phyloP scores from a whole-genome alignment of 352 stramenopile genomes.

The Paralagenidium karlingii region DNA sequence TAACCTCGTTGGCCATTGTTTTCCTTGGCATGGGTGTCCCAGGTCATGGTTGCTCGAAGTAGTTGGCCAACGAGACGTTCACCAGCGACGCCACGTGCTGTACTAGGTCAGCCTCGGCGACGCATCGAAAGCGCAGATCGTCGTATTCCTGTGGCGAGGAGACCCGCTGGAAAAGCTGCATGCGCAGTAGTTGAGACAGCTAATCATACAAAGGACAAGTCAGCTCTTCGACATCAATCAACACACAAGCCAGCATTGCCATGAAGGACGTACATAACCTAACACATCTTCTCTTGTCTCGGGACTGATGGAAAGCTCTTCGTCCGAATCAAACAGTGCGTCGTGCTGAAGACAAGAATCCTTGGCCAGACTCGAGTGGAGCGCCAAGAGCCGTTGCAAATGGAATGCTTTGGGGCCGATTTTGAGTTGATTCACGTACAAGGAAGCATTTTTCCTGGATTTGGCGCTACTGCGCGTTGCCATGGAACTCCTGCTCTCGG shows the following conservation, averaged over 20 bases:
- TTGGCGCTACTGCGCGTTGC: conserved; percentile 14
- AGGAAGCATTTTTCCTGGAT: conserved; percentile 6
- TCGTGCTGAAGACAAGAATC: conserved; percentile 23
- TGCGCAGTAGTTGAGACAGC: conserved; percentile 58
- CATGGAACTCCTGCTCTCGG: not conserved
- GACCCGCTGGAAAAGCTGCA: conserved; percentile 67
- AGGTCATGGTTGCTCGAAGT: conserved; percentile 43
- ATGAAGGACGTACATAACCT: conserved; percentile 28
- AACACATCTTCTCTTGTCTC: conserved; percentile 69
- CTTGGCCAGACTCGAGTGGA: conserved; percentile 36
- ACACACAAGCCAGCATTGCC: not conserved
- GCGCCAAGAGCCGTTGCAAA: conserved; percentile 55
- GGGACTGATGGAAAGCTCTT: not conserved
- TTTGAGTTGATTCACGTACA: conserved; percentile 43
- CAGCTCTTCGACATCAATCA: not conserved
- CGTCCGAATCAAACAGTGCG: conserved; percentile 9
- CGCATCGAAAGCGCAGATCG: conserved; percentile 66
- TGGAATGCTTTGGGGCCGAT: conserved; percentile 65
- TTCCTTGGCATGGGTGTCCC: no score
- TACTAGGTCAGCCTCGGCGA: conserved; percentile 57
- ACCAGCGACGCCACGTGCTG: conserved; percentile 35
- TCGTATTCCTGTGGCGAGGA: conserved; percentile 53
- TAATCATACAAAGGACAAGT: conserved; percentile 11
- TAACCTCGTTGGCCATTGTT: no score
- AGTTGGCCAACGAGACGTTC: conserved; percentile 44